Evolutionary conservation across 257 asterid genomes (phyloP).

Genomic region (Ligustrum vulgare): DNA sequence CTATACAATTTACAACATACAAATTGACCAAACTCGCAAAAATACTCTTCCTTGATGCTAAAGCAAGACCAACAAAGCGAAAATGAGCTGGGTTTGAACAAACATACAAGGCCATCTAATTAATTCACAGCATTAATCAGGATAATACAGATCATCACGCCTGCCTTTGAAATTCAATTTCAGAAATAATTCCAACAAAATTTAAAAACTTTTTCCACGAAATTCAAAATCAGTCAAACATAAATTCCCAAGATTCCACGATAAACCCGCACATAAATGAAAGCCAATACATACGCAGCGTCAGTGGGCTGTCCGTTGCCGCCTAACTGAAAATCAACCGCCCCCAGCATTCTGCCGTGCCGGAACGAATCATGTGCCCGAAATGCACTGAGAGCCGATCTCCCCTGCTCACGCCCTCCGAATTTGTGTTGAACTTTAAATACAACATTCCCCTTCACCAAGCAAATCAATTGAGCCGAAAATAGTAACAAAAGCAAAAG

Average conservation of each 20-base stretch:
- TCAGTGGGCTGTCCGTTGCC: conserved; percentile 58
- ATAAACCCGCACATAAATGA: background rate
- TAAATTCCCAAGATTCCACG: background rate
- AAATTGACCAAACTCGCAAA: too few species aligned
- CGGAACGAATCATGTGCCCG: conserved; percentile 42
- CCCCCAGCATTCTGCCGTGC: conserved; percentile 53
- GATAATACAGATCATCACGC: background rate
- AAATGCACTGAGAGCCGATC: conserved; percentile 33
- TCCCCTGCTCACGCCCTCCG: conserved; percentile 29
- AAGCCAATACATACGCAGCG: conserved; percentile 36
- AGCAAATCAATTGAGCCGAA: background rate
- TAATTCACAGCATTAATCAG: background rate
- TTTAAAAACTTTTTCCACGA: background rate
- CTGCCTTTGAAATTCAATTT: background rate
- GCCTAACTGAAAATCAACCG: conserved; percentile 45
- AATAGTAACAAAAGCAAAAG: background rate
- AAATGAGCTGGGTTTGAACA: background rate
- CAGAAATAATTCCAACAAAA: background rate
- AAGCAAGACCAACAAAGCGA: conserved; percentile 7
- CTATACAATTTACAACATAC: background rate
- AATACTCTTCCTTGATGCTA: background rate
- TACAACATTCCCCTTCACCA: conserved; percentile 26
- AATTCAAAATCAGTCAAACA: background rate
- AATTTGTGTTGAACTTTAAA: conserved; percentile 48
- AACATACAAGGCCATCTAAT: background rate